Conservation (phyloP, 495 filamentous ascomycete species). For the Podospora fimiseda region DNA sequence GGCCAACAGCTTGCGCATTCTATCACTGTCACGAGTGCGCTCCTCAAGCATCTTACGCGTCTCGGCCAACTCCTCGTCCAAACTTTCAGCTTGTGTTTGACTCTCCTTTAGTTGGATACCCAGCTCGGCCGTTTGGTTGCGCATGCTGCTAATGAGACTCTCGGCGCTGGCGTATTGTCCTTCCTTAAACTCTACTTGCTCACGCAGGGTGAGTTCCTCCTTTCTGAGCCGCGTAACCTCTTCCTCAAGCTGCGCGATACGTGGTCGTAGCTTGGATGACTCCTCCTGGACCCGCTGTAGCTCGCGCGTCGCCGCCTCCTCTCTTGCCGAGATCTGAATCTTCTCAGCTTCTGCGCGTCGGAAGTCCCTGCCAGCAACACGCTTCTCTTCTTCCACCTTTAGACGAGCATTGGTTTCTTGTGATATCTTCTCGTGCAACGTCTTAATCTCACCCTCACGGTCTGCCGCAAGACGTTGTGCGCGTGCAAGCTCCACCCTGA, state of each 20-base stretch:
- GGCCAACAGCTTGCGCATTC: constrained; percentile 81
- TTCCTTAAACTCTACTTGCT: constrained; percentile 77
- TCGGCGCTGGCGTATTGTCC: constrained; percentile 83
- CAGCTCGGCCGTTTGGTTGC: constrained; percentile 81
- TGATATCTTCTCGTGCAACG: constrained; percentile 65
- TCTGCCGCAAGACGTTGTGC: constrained; percentile 63
- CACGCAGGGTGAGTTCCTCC: constrained; percentile 60
- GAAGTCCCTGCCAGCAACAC: constrained; percentile 64
- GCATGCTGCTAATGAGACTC: constrained; percentile 81
- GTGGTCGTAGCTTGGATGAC: constrained; percentile 52
- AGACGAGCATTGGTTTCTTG: constrained; percentile 66
- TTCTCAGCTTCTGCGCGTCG: constrained; percentile 69
- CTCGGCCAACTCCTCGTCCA: constrained; percentile 92
- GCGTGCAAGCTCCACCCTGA: constrained; percentile 64
- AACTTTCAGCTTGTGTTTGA: constrained; percentile 67
- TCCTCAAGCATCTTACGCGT: constrained; percentile 82
- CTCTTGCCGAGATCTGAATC: constrained; percentile 63
- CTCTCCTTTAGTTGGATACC: constrained; percentile 92
- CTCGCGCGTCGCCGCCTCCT: constrained; percentile 61
- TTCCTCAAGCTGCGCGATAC: constrained; percentile 64
- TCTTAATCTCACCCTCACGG: constrained; percentile 68
- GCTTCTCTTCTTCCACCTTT: constrained; percentile 70
- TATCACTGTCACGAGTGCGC: constrained; percentile 90
- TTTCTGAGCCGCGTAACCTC: constrained; percentile 57
- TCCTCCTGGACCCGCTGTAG: constrained; percentile 66